A percentile compares a stretch with the other conserved stretches of the same genome.
These are phyloP conservation scores for Cladophialophora yegresii DNA, from an alignment of 2,329 filamentous ascomycete genomes.

Conservation along the genomic window DNA sequence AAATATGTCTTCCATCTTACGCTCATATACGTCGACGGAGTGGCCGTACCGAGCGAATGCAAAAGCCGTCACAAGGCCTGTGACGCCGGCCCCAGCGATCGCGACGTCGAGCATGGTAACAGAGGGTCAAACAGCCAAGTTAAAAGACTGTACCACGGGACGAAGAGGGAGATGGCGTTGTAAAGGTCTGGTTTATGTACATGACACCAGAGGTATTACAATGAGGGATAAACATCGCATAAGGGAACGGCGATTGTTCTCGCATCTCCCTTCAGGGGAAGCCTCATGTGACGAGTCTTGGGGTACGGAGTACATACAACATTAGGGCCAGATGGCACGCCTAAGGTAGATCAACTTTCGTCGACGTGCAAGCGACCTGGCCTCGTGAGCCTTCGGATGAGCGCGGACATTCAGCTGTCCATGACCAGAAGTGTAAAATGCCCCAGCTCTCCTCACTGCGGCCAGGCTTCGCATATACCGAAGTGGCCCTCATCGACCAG, in stretches of 20 bases:
- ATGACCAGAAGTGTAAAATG: not conserved
- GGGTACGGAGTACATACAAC: not conserved
- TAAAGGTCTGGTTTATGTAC: not conserved
- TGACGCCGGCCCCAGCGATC: constrained; percentile 15
- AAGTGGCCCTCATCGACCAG: not conserved
- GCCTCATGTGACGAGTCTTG: not conserved
- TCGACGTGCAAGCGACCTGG: not conserved
- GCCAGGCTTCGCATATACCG: not conserved
- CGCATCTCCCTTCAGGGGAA: not conserved
- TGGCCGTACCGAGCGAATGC: constrained; percentile 9
- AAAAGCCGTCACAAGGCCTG: constrained; percentile 11
- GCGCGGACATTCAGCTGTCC: not conserved
- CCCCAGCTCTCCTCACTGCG: not conserved
- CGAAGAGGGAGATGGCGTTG: not conserved
- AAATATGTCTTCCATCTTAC: constrained; percentile 8
- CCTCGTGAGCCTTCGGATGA: not conserved
- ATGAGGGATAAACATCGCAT: not conserved
- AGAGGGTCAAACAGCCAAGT: not conserved
- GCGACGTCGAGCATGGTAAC: constrained; percentile 37
- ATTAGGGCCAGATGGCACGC: not conserved
- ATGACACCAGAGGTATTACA: not conserved
- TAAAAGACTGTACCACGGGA: not conserved
- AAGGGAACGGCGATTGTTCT: not conserved
- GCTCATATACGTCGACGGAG: constrained; percentile 12
- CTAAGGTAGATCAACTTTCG: not conserved